Conservation (phyloP, 176 grass and related monocot genomes). For the Poa pratensis region DNA sequence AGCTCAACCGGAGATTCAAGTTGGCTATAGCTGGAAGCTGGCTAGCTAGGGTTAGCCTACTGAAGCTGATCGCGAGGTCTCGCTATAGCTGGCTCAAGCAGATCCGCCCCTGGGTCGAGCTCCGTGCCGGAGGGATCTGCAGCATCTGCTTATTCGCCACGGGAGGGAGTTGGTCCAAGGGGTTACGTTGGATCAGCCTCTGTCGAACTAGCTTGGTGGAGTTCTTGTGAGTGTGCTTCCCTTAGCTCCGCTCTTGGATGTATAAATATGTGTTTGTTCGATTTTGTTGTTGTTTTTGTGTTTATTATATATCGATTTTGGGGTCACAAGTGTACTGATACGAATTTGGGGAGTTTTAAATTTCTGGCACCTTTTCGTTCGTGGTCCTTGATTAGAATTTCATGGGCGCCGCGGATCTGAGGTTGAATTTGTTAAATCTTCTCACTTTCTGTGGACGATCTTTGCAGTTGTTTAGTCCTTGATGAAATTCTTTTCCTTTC, state of each 20-base stretch:
- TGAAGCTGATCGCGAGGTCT: constrained; percentile 8
- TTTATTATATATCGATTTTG: constrained; percentile 39
- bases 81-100: no score
- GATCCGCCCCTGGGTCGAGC: no score
- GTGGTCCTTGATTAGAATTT: constrained; percentile 49
- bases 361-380: constrained; percentile 1
- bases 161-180: background rate
- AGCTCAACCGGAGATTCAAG: background rate
- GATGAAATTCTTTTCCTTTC: background rate
- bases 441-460: constrained; percentile 2
- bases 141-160: background rate
- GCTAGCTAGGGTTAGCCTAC: constrained; percentile 50
- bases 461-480: background rate
- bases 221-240: constrained; percentile 44
- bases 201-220: constrained; percentile 4
- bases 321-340: background rate
- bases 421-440: constrained; percentile 34
- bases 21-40: background rate
- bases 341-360: background rate
- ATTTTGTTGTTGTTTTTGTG: constrained; percentile 28
- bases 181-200: background rate
- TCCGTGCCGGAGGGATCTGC: constrained; percentile 40
- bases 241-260: background rate
- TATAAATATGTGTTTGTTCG: constrained; percentile 11
- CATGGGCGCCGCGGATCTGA: constrained; percentile 28